Base-by-base conservation (phyloP, 2,329 filamentous ascomycete species). In the Colletotrichum lentis region DNA sequence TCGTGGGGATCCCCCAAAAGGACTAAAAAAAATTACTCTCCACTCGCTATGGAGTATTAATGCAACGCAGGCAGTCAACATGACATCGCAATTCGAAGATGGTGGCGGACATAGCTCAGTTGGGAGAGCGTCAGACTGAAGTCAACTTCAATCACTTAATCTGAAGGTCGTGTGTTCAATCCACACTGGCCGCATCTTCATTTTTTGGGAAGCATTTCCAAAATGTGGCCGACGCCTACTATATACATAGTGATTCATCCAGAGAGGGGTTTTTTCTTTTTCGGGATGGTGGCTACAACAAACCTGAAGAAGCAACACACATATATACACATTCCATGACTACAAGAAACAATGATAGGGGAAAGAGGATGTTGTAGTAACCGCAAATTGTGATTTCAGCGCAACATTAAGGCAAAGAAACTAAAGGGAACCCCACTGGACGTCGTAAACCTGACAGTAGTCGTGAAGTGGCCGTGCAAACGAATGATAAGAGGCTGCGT, bases 151-250 rank as follows among this genome's bases (percentile, higher is more conserved):
- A 24, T 65, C 62, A 60, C 24, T 60, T 56, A 60, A 68, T 68
- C 65, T 68, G 65, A 68, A 65, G 65, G 65, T 68, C 65, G 65
- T 68, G 62, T 68, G 66, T 68, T 68, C 66, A 68, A 68, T 68
- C 66, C 66, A 68, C 66, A 68, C 66, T 68, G 66, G 66, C 66
- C 66, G 66, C 66, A 68, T 52, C 62, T 66, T 61, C 55, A 52
- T 1, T 20, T 65, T 68, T 56, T 64, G 47, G 24, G 24, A 24
- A 24, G 24, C 4, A 24, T 4, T 24, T 24, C 2, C 24, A 24
- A 24, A 24, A 24, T 50, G n/a, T n/a, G n/a, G n/a, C n/a, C n/a
- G n/a, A n/a, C n/a, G n/a, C n/a, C n/a, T n/a, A n/a, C n/a, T n/a
- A n/a, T n/a, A n/a, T n/a, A n/a, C n/a, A n/a, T n/a, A n/a, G n/a